Conservation (phyloP, 2,329 filamentous ascomycete species). For the Penicillium thymicola region DNA sequence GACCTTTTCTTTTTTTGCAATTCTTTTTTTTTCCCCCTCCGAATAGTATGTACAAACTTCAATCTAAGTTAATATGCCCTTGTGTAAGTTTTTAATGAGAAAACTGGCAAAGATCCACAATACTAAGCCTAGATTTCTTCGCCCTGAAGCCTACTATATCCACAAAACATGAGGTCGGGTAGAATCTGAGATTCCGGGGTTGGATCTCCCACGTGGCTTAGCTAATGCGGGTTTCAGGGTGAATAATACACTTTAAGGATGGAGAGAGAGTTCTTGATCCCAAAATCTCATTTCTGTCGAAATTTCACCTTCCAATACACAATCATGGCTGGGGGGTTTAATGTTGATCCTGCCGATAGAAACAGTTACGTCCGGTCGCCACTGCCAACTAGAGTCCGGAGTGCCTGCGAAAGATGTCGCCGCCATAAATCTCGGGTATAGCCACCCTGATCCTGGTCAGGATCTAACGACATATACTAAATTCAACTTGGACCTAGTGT, state of each 20-base stretch:
- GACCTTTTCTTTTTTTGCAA: not conserved
- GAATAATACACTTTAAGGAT: not conserved
- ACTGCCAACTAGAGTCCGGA: conserved; percentile 28
- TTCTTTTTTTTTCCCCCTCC: too few relatives aligned
- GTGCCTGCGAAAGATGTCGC: conserved; percentile 30
- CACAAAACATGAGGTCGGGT: not conserved
- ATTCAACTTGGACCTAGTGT: conserved; percentile 22
- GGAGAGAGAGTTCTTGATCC: not conserved
- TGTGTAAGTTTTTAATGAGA: not conserved
- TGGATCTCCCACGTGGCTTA: not conserved
- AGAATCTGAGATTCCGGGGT: not conserved
- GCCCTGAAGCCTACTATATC: not conserved
- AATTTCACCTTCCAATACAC: not conserved
- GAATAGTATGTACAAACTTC: too few relatives aligned
- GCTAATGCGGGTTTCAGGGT: not conserved
- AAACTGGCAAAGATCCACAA: too few relatives aligned
- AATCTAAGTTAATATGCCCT: not conserved
- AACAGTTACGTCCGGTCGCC: not conserved
- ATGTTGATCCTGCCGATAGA: not conserved
- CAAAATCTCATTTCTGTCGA: not conserved
- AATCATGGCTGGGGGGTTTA: not conserved
- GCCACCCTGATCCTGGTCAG: not conserved
- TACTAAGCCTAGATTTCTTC: not conserved
- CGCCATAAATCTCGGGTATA: conserved; percentile 32
- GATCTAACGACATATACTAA: not conserved